Evolutionary conservation across 1,284 basidiomycete species (phyloP), one percentile per base, ranked within the genome.

Genomic region (Ceratobasidium sp.): DNA sequence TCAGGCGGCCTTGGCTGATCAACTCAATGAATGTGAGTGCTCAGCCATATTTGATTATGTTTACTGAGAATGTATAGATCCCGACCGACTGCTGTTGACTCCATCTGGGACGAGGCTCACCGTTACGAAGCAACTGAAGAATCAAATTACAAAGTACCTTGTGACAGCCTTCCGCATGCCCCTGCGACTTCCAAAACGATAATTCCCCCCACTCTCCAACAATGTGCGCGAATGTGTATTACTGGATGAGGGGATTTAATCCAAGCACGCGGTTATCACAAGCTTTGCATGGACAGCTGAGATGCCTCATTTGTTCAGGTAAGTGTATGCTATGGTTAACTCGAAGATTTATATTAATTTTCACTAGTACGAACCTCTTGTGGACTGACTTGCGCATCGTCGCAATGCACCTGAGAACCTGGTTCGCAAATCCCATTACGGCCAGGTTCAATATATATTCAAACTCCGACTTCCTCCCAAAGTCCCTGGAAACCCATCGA

Each of bases 381-480:
- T 61, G 14, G 46, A 63, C 30, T n/a, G 44, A 14, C n/a, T 46
- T 14, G 43, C 61, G 16, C 44, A 35, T 7, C 26, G 23, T 32
- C 23, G 61, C 11, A 64, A 64, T 21, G 44, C 44, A 2, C 61
- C 44, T 2, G 44, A 23, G 6, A 26, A 64, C 44, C n/a, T 64
- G 46, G 35, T 43, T 7, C 44, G 26, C 4, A 21, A 9, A 23
- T 69, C 38, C 1, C 76, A 77, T 61, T 79, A 76, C 72, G 77
- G 77, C 8, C 77, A 79, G 69, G 73, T 80, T 18, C 75, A 75
- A 41, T 59, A 78, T 38, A 74, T 80, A 16, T 71, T 77, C 26
- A 70, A 74, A 7, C 70, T 79, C 2, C 26, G 21, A 0, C 55
- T 79, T 26, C 74, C 75, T 21, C 46, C 73, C 30, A 11, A 38